Base-by-base conservation (phyloP, 345 rosid genomes). In the Zanthoxylum bungeanum region DNA sequence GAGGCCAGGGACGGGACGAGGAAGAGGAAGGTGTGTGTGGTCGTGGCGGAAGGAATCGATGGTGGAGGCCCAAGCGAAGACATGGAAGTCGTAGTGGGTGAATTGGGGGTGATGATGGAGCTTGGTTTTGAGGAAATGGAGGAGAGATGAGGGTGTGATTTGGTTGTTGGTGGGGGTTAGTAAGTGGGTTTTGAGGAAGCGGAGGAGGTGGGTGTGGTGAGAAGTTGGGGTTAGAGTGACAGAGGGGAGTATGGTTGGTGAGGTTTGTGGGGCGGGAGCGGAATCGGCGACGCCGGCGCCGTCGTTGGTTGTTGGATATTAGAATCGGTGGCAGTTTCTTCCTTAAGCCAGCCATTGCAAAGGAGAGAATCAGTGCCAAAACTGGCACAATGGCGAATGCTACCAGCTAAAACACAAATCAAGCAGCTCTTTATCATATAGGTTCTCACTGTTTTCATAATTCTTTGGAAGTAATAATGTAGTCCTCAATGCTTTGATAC, bases 11-110 rank as follows among this genome's bases (percentile, higher is more conserved):
- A 85, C 28, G 84, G 77, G 33, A 85, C 88, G 91, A 91, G 91
- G 91, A 91, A 93, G 33, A 89, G 84, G 77, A 81, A 86, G 31
- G 97, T 86, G n/a, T 17, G 84, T 73, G 83, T 91, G 97, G 62
- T 88, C 96, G 33, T 91, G 97, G 50, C 87, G 90, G 80, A 83
- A 93, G 25, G 94, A 82, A 77, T 91, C 96, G 50, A 90, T 71
- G 0, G 85, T 81, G 60, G 96, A 76, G 1, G 92, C 96, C 97
- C 96, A 93, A 14, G 76, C 78, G 84, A 93, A 93, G 73, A 91
- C 81, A 69, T 84, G 80, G 73, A 88, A 82, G 84, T 90, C 97
- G 62, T 90, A 85, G 78, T 88, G 96, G 55, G 94, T 80, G 81
- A 80, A 90, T 62, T 56, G 80, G 0, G 94, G 92, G 77, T 91